Percentiles rank a stretch among this genome's conserved stretches.
phyloP scores from a whole-genome alignment of 1,139 yeast species.

The Suhomyces taliae region DNA sequence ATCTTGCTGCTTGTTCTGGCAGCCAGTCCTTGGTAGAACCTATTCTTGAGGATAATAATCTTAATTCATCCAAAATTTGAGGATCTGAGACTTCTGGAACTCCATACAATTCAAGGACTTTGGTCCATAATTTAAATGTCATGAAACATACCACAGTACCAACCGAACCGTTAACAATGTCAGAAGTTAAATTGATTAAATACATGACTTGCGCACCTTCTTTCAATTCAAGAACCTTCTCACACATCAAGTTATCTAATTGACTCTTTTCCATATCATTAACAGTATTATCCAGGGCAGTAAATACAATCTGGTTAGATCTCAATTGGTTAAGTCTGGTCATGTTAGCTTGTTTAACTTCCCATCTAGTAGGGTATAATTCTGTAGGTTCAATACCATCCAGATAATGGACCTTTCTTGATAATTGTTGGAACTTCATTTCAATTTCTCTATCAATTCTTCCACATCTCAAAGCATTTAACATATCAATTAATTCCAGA shows the following conservation, averaged over 20 bases:
- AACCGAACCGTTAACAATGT: constrained; percentile 57
- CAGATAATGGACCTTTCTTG: constrained; percentile 54
- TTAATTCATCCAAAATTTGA: constrained; percentile 27
- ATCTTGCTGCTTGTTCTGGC: constrained; percentile 46
- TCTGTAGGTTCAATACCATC: constrained; percentile 86
- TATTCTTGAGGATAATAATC: constrained; percentile 26
- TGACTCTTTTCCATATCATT: constrained; percentile 20
- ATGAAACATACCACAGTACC: constrained; percentile 68
- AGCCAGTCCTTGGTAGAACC: constrained; percentile 25
- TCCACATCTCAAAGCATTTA: constrained; percentile 74
- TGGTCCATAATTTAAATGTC: constrained; percentile 29
- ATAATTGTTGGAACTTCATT: constrained; percentile 45
- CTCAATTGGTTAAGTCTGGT: constrained; percentile 42
- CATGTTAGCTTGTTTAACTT: constrained; percentile 70
- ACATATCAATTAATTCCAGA: constrained; percentile 62
- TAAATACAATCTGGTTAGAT: constrained; percentile 38
- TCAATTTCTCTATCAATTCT: constrained; percentile 48
- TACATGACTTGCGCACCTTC: constrained; percentile 66
- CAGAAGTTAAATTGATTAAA: constrained; percentile 44
- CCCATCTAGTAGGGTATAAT: constrained; percentile 69
- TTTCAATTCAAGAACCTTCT: constrained; percentile 43
- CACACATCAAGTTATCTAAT: constrained; percentile 51
- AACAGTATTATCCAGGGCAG: constrained; percentile 49
- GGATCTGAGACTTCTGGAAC: constrained; percentile 21
- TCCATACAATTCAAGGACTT: constrained; percentile 29